Evolutionary conservation across 2,329 filamentous ascomycete species (phyloP).

Genomic region (Aspergillus sp.): DNA sequence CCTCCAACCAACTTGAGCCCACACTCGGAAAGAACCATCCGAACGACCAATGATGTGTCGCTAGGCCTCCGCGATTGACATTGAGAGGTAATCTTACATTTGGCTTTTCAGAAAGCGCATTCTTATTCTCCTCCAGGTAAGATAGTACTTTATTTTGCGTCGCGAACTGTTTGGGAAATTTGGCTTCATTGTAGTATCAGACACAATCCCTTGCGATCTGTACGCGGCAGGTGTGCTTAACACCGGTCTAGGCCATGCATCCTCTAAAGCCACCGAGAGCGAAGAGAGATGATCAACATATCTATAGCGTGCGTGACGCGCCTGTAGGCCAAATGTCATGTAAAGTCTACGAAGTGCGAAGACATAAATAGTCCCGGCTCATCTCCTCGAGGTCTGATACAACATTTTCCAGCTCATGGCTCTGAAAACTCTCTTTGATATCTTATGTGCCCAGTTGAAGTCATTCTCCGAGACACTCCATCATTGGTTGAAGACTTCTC

Average conservation of each 20-base stretch:
- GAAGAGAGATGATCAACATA: background rate
- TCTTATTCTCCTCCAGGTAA: background rate
- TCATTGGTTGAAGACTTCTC: background rate
- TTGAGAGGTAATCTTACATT: background rate
- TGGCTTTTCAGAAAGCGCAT: background rate
- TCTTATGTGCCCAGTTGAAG: background rate
- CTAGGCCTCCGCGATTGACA: background rate
- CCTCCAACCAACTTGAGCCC: background rate
- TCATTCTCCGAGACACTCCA: background rate
- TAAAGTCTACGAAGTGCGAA: background rate
- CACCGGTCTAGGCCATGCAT: background rate
- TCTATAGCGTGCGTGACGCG: background rate
- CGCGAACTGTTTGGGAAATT: background rate
- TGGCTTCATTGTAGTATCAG: background rate
- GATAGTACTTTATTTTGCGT: background rate
- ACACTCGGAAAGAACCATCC: background rate
- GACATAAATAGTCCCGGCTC: background rate
- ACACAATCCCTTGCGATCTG: background rate
- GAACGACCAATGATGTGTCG: background rate
- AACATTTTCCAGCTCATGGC: background rate
- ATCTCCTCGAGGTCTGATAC: background rate
- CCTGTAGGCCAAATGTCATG: background rate
- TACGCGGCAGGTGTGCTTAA: background rate
- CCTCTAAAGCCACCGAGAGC: background rate
- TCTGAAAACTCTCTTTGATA: background rate